Conservation (phyloP, 148 eudicot species). For the Rhododendron simsii region DNA sequence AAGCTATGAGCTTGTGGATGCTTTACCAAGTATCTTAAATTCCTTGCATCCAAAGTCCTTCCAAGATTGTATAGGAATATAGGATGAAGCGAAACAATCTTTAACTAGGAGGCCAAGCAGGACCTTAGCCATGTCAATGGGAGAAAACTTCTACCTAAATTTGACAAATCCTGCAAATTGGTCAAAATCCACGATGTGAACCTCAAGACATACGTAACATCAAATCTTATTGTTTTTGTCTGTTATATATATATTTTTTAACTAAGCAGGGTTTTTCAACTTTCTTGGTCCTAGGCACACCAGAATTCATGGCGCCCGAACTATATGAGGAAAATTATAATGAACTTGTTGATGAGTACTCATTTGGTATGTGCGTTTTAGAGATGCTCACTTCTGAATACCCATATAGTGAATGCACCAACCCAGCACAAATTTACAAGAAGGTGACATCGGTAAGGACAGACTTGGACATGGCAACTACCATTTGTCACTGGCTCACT, state of each 20-base stretch:
- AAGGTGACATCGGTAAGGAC: constrained; percentile 48
- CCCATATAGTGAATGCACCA: constrained; percentile 52
- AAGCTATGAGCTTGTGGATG: background rate
- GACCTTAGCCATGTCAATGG: background rate
- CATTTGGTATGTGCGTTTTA: constrained; percentile 50
- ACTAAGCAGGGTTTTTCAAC: background rate
- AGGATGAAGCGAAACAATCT: background rate
- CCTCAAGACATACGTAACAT: background rate
- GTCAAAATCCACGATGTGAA: background rate
- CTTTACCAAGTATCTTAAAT: background rate
- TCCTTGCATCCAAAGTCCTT: background rate
- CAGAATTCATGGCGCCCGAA: constrained; percentile 82
- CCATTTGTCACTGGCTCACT: background rate
- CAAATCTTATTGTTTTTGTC: background rate
- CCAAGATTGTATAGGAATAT: too few species aligned
- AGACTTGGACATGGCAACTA: constrained; percentile 1
- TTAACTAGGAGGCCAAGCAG: background rate
- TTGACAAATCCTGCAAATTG: background rate
- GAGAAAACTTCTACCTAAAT: background rate
- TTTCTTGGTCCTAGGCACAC: constrained; percentile 43
- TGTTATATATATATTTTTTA: background rate
- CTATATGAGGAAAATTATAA: constrained; percentile 61
- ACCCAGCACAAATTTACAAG: constrained; percentile 57
- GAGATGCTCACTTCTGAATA: constrained; percentile 56
- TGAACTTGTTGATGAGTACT: constrained; percentile 64